Conservation (phyloP, 2,329 filamentous ascomycete genomes). For the Curvularia hawaiiensis region DNA sequence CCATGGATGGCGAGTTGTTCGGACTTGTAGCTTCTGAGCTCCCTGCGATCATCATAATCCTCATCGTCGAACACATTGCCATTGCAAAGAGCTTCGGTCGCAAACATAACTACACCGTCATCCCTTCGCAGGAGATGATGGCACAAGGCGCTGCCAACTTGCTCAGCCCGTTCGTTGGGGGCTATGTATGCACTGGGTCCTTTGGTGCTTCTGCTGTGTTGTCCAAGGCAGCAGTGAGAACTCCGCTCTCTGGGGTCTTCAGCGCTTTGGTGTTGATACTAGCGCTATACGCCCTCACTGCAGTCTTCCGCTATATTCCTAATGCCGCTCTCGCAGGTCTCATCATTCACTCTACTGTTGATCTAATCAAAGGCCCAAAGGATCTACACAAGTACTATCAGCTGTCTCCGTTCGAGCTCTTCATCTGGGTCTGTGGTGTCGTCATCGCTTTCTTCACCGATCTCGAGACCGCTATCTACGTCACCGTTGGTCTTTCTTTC, state of each 20-base stretch:
- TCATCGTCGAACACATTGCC: constrained; percentile 92
- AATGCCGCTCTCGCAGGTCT: constrained; percentile 78
- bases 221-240: constrained; percentile 89
- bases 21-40: constrained; percentile 70
- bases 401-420: constrained; percentile 82
- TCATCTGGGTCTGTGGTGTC: constrained; percentile 90
- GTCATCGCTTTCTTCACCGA: constrained; percentile 81
- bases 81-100: constrained; percentile 94
- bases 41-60: constrained; percentile 83
- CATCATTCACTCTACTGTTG: constrained; percentile 91
- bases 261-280: constrained; percentile 82
- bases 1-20: constrained; percentile 68
- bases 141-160: constrained; percentile 89
- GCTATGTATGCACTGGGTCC: constrained; percentile 87
- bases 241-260: constrained; percentile 84
- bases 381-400: constrained; percentile 92
- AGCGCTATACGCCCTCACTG: constrained; percentile 82
- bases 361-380: constrained; percentile 86
- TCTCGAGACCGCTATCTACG: constrained; percentile 90
- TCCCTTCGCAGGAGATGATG: constrained; percentile 91
- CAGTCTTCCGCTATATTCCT: constrained; percentile 91
- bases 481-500: constrained; percentile 75
- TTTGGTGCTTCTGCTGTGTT: constrained; percentile 95
- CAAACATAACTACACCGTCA: constrained; percentile 90
- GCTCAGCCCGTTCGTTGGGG: constrained; percentile 84